Base-by-base conservation (phyloP, 345 rosid genomes). In the Jatropha curcas region DNA sequence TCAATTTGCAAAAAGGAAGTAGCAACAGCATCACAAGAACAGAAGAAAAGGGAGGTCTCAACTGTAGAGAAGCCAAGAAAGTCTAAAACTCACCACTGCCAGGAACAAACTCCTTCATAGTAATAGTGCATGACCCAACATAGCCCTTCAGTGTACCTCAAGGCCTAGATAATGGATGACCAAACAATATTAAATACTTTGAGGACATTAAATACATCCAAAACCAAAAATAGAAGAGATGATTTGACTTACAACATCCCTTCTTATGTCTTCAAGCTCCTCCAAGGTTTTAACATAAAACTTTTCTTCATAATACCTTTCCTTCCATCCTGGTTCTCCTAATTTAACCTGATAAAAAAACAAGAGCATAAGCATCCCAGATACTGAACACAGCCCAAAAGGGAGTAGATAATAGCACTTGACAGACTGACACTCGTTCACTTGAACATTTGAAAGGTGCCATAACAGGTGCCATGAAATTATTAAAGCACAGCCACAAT, bases 111-210 rank as follows among this genome's bases (percentile, higher is more conserved):
- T 60, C 98, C 99, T 82, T 91, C 97, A 76, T 91, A 92, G 73
- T 95, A 95, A 76, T 95, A 91, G 74, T 83, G 99, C 99, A 92
- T 89, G 50, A 95, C 88, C 99, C 99, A 95, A 70, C 98, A 95
- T 45, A 95, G 86, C 65, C 99, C 99, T 82, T 95, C 98, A 1
- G 92, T 84, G 64, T 91, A 95, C 86, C 76, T 86, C 87, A 86
- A 77, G 72, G 86, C 94, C 98, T 91, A 77, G 52, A 27, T 77
- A 76, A 71, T 52, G 31, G 46, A 79, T 78, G 53, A 61, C 56
- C 64, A 77, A 77, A 63, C 25, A 60, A 22, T 72, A 41, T 7
- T 28, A 22, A 25, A 74, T 43, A n/a, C 19, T 27, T 65, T 37
- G 17, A 24, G 0, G 46, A 50, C 22, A 51, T 9, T 12, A 3